A percentile compares a stretch with the other conserved stretches of the same genome.
Conservation (phyloP, 352 stramenopile species). For the Aphanomyces astaci region DNA sequence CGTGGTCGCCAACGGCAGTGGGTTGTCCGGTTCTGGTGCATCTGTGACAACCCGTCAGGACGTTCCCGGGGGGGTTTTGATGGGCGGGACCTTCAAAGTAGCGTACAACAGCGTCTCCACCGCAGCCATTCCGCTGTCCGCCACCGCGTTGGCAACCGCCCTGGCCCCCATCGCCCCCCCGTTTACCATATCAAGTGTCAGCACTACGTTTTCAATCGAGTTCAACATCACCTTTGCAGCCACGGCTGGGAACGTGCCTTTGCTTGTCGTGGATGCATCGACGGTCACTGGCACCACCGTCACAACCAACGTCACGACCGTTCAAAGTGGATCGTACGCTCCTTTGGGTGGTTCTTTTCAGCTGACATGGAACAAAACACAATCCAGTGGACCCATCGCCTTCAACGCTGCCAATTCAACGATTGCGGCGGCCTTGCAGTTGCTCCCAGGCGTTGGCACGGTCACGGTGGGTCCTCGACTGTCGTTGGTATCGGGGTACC, state of each 20-base stretch:
- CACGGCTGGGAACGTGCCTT: constrained; percentile 1
- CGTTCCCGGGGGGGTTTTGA: not conserved
- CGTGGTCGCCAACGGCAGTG: not conserved
- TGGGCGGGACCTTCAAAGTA: constrained; percentile 12
- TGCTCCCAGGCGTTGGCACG: not conserved
- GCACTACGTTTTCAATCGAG: not conserved
- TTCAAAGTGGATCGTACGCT: constrained; percentile 21
- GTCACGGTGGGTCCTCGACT: not conserved
- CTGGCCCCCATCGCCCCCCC: not conserved
- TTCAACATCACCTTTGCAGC: constrained; percentile 20
- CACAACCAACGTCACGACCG: not conserved
- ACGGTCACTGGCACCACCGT: not conserved
- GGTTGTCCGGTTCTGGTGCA: not conserved
- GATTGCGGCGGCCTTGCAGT: not conserved
- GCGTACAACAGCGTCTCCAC: constrained; percentile 3
- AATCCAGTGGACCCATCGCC: not conserved
- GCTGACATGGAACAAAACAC: not conserved
- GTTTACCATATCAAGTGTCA: not conserved
- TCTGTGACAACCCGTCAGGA: not conserved
- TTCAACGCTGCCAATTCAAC: not conserved
- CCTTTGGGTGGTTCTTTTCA: constrained; percentile 19
- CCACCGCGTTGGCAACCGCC: not conserved
- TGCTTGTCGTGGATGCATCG: not conserved
- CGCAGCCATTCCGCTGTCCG: not conserved
- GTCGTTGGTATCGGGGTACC: not conserved